Base-by-base conservation (phyloP, 2,329 filamentous ascomycete genomes). In the Colletotrichum sojae region DNA sequence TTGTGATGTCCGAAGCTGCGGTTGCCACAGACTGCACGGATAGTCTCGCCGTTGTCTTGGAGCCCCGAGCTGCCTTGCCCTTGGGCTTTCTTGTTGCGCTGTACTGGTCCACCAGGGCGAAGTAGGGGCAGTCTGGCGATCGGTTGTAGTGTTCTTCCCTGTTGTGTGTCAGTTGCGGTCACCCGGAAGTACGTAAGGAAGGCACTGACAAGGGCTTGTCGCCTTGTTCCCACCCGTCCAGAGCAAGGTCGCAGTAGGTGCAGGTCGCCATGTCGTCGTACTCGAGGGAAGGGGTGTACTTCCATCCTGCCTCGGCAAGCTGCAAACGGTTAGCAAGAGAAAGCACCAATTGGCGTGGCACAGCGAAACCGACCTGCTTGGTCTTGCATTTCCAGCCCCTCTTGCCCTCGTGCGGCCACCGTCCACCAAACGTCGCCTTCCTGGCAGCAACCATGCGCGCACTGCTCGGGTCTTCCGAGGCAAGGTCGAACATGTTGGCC, bases 261-360 rank as follows among this genome's bases (percentile, higher is more conserved):
- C 96, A 99, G 12, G 92, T 96, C 10, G 94, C 93, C 82, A 95
- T 93, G 79, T 99, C 96, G 72, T 96, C 91, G 13, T 91, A 94
- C 51, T 95, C 94, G 51, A 89, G 83, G 6, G 90, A 93, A 0
- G 96, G 95, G 25, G 94, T 97, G 81, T 95, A 98, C 77, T 92
- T 94, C 95, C 95, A 99, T 12, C 96, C 96, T 31, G 94, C 93
- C 73, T 95, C 93, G 40, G 94, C 94, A 83, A 98, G 91, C 90
- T 96, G 74, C 5, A 25, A 8, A 43, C 15, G n/a, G 55, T 71
- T 20, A 72, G 71, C 53, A 54, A 15, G 52, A 25, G 63, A 61
- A 56, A 13, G 40, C 8, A 40, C 52, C 36, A 36, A 36, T 10
- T 2, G 1, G n/a, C 25, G 36, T n/a, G 22, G 48, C 45, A 22